These are phyloP conservation scores for Arthrocladium fulminans DNA, from an alignment of 2,329 filamentous ascomycete species.

Conservation along the genomic window DNA sequence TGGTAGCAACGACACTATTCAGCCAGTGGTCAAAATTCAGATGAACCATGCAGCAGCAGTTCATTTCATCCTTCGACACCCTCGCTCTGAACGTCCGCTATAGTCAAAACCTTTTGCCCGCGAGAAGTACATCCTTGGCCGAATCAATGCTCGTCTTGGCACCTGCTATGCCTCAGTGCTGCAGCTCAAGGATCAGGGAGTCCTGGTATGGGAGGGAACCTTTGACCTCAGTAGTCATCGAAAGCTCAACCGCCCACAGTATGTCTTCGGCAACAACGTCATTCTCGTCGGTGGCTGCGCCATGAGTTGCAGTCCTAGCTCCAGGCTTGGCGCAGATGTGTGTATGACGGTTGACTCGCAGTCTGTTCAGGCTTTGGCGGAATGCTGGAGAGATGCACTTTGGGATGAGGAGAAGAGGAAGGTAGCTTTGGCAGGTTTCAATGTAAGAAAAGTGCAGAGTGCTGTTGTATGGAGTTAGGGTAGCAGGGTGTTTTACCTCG, in stretches of 20 bases:
- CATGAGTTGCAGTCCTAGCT: conserved; percentile 3
- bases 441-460: conserved; percentile 4
- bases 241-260: not conserved
- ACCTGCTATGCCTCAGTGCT: not conserved
- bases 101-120: not conserved
- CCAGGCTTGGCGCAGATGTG: not conserved
- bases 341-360: not conserved
- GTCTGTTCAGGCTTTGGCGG: not conserved
- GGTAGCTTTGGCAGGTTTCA: conserved; percentile 1
- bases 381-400: not conserved
- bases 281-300: conserved; percentile 1
- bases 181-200: not conserved
- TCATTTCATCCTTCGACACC: not conserved
- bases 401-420: not conserved
- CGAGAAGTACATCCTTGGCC: not conserved
- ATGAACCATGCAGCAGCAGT: not conserved
- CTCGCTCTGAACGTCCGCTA: not conserved
- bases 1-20: not conserved
- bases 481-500: conserved; percentile 2
- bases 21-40: not conserved
- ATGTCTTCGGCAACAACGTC: not conserved
- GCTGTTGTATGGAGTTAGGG: not conserved
- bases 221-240: not conserved
- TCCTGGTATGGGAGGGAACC: not conserved
- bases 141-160: not conserved